phyloP scores from a whole-genome alignment of 2,329 filamentous ascomycete genomes.

The Clonostachys sp. region DNA sequence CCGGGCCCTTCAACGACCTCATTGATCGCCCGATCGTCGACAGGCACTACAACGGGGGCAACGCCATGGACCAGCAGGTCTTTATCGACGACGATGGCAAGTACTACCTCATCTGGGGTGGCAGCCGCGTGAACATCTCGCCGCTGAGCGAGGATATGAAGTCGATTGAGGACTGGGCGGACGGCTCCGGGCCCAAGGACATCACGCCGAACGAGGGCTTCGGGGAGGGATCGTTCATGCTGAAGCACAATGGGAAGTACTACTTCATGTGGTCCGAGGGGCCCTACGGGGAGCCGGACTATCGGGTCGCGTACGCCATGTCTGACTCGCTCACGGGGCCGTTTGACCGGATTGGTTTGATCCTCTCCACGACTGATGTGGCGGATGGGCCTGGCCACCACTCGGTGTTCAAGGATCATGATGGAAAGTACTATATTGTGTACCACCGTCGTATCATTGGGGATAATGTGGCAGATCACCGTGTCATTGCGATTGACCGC shows the following conservation, averaged over 20 bases:
- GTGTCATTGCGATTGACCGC: constrained; percentile 4
- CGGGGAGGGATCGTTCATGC: constrained; percentile 4
- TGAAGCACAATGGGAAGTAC: constrained; percentile 5
- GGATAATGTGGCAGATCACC: constrained; percentile 3
- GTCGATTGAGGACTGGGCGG: constrained; percentile 1
- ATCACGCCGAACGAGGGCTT: constrained; percentile 5
- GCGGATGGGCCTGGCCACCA: constrained; percentile 7
- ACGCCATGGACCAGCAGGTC: constrained; percentile 6
- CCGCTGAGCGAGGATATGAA: constrained; percentile 5
- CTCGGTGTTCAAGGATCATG: constrained; percentile 4
- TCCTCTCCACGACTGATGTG: constrained; percentile 4
- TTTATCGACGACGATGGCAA: constrained; percentile 5
- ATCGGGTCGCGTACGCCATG: constrained; percentile 5
- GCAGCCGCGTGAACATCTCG: constrained; percentile 2
- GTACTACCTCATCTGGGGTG: constrained; percentile 6
- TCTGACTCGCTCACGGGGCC: constrained; percentile 3
- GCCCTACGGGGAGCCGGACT: constrained; percentile 4
- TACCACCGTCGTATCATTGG: constrained; percentile 6
- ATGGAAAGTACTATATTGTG: constrained; percentile 5
- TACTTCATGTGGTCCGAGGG: constrained; percentile 8
- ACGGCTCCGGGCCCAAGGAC: constrained; percentile 1
- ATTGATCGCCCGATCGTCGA: constrained; percentile 2
- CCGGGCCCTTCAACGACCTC: constrained; percentile 4
- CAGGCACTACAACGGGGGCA: background rate
- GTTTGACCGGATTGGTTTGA: constrained; percentile 2